Evolutionary conservation across 306 rosid species (phyloP), one percentile per base, ranked within the genome.

Genomic region (Quercus rubra): DNA sequence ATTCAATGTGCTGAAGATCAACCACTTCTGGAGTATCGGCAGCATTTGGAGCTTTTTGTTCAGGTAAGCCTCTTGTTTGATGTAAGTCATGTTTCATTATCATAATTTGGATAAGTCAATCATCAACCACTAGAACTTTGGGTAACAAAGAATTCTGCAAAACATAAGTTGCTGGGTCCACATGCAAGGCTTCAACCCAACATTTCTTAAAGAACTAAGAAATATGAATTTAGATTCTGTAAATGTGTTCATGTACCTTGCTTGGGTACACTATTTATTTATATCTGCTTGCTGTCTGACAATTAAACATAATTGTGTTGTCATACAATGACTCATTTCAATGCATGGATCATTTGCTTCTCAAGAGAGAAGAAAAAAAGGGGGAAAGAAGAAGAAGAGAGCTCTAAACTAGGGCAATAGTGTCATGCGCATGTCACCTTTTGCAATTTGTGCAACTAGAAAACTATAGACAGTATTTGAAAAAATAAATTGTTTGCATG

Each of bases 21-120:
- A 79, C 67, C 87, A 23, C 85, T 86, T 58, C 63, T 74, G 79
- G 89, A 84, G 87, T 90, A 85, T 74, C 85, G 80, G 81, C 81
- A 74, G 76, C 93, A 88, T 14, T 71, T 89, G 73, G 91, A 93
- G 81, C 92, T 96, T 78, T 91, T 87, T 55, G 78, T 90, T 83
- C 92, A 96, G 99, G 98, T 96, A 91, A 79, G 70, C 18, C 30
- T 81, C 59, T 75, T 80, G 78, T 69, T 19, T 79, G 74, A 74
- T 74, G 46, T 35, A 43, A 9, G 7, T 80, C 38, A 43, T 82
- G 62, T 83, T 78, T 74, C 76, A 56, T 72, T 63, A 76, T 68
- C 64, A 58, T 28, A 27, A 13, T 63, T 63, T 63, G 20, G 35
- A 49, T 49, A 49, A 49, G 15, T 49, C 54, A 49, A 49, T 12